Conservation (phyloP, 1,284 basidiomycete species). For the Rhizopogon parksii region DNA sequence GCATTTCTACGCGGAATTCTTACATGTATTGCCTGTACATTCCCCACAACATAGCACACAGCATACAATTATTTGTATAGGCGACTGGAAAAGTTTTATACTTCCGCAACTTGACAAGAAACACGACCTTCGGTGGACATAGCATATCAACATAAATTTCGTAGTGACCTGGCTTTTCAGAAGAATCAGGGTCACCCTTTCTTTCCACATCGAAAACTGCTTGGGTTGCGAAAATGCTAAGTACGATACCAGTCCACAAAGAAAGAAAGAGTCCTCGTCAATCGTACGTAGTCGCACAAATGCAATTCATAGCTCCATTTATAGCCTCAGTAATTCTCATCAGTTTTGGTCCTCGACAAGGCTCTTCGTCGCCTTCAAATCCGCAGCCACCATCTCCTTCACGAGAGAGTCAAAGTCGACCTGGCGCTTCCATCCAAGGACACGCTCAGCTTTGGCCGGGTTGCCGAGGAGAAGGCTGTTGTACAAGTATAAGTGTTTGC, state of each 20-base stretch:
- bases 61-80: no score
- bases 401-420: constrained; percentile 78
- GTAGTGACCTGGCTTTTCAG: no score
- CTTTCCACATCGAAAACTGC: background rate
- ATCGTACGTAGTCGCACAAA: background rate
- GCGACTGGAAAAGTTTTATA: no score
- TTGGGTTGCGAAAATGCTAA: background rate
- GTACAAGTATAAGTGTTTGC: constrained; percentile 3
- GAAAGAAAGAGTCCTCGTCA: background rate
- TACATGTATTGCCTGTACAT: no score
- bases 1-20: no score
- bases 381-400: constrained; percentile 81
- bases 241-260: constrained; percentile 5
- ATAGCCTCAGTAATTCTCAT: background rate
- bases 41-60: no score
- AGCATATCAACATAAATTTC: no score
- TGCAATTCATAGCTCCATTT: background rate
- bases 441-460: constrained; percentile 77
- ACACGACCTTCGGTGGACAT: no score
- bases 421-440: constrained; percentile 82
- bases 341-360: constrained; percentile 79
- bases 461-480: constrained; percentile 70
- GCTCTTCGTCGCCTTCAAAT: constrained; percentile 61
- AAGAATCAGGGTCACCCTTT: background rate
- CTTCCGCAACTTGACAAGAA: no score